Evolutionary conservation across 306 rosid genomes (phyloP), one percentile per base, ranked within the genome.

Genomic region (Gillenia trifoliata): DNA sequence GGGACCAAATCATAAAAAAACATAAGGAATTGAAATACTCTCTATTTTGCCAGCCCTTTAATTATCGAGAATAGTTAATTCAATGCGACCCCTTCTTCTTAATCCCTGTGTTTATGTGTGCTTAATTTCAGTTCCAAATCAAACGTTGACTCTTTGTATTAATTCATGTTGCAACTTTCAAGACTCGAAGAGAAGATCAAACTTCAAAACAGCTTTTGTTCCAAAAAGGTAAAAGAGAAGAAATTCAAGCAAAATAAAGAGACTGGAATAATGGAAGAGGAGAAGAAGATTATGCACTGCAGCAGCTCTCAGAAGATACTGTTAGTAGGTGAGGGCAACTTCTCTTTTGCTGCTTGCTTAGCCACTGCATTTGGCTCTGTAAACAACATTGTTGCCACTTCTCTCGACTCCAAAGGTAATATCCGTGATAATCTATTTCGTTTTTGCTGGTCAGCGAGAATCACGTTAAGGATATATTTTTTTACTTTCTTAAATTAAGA

Each of bases 271-370:
- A 33, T 33, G 68, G 45, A 4, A 64, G 66, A 25, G 19, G 82
- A 69, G 38, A 84, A 41, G 75, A n/a, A 1, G 8, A 77, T 80
- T 11, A 61, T 0, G 49, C 77, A 80, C 45, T 87, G 76, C 22
- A 23, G 19, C 15, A 73, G 80, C 54, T 54, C 50, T 13, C 86
- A 85, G 3, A 34, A 11, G 26, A 87, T 82, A 41, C 80, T 82
- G 15, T 84, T 80, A 0, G 88, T 72, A 29, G 87, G 85, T 64
- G 87, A 84, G 56, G 88, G 84, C 33, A 84, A 87, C 72, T 84
- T 79, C 74, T 84, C 86, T 23, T 85, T 82, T 19, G 54, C 88
- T 6, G 79, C 72, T n/a, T 85, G 77, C 57, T 66, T 84, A 43
- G 87, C 91, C 26, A 77, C 3, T 23, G 49, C 79, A 19, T 84